A percentile compares a stretch with the other conserved stretches of the same genome.
Conservation (phyloP, 768 basidiomycete species). For the Infundibulicybe gibba region DNA sequence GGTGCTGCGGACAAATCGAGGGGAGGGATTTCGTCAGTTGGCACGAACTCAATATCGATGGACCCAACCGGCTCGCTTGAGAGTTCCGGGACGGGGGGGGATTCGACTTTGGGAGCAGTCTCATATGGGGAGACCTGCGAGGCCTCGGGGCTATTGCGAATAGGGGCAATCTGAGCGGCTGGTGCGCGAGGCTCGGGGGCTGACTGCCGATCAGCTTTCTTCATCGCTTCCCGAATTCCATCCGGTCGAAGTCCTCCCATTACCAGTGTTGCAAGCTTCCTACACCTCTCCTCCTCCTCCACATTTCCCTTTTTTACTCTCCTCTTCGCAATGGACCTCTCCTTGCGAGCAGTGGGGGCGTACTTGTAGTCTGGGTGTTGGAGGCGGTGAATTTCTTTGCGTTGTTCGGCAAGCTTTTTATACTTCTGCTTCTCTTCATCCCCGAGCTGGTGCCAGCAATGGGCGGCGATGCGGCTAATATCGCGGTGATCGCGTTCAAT, state of each 20-base stretch:
- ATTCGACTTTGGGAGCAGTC: background rate
- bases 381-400: slow-evolving; percentile 41
- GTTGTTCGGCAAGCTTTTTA: slow-evolving; percentile 34
- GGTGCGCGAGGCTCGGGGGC: background rate
- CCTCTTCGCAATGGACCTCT: slow-evolving; percentile 25
- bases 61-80: background rate
- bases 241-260: slow-evolving; percentile 27
- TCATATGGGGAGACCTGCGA: background rate
- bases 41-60: slow-evolving; percentile 21
- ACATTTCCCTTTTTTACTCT: slow-evolving; percentile 27
- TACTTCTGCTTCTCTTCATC: slow-evolving; percentile 38
- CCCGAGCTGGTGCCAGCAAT: slow-evolving; percentile 54
- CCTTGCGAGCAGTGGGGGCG: slow-evolving; percentile 29
- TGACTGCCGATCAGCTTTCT: slow-evolving; percentile 2
- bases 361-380: slow-evolving; percentile 57
- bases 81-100: background rate
- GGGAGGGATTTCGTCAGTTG: slow-evolving; percentile 30
- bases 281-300: slow-evolving; percentile 34
- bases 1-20: slow-evolving; percentile 21
- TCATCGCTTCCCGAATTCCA: slow-evolving; percentile 19
- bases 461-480: slow-evolving; percentile 61
- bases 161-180: slow-evolving; percentile 2
- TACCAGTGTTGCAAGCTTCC: slow-evolving; percentile 30
- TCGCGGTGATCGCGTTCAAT: slow-evolving; percentile 64
- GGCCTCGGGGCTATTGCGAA: background rate